These are phyloP conservation scores for Phylloporus rhodoxanthus DNA, from an alignment of 768 basidiomycete species.

Conservation along the genomic window DNA sequence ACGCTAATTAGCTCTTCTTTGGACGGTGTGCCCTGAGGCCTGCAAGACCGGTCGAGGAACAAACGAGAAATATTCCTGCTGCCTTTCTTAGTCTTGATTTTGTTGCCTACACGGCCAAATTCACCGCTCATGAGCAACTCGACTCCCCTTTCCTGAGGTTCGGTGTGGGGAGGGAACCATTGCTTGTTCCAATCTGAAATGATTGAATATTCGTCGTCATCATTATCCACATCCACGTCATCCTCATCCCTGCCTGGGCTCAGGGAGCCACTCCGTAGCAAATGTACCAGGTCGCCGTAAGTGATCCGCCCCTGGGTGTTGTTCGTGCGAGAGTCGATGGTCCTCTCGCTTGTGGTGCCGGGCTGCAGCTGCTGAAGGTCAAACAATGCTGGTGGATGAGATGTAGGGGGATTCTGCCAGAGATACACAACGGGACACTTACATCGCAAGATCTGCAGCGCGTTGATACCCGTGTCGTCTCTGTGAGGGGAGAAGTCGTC, in stretches of 20 bases:
- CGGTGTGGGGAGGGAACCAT: conserved; percentile 40
- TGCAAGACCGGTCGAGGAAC: conserved; percentile 39
- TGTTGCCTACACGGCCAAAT: conserved; percentile 62
- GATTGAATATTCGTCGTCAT: conserved; percentile 26
- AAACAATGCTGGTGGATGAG: conserved; percentile 22
- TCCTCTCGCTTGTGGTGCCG: conserved; percentile 9
- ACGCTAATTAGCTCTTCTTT: conserved; percentile 57
- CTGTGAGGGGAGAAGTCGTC: conserved; percentile 11
- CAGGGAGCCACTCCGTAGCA: conserved; percentile 11
- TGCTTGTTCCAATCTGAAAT: conserved; percentile 23
- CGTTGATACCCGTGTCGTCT: conserved; percentile 1
- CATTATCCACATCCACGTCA: conserved; percentile 35
- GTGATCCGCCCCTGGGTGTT: conserved; percentile 12
- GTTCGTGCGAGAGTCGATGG: not conserved
- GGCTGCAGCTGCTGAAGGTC: conserved; percentile 23
- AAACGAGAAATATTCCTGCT: conserved; percentile 44
- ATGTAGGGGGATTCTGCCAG: conserved; percentile 2
- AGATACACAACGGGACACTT: conserved; percentile 3
- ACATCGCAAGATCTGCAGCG: conserved; percentile 30
- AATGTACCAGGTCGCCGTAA: conserved; percentile 23
- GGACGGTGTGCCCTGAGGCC: conserved; percentile 29
- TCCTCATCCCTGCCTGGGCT: conserved; percentile 36
- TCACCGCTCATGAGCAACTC: conserved; percentile 70
- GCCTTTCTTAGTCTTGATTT: conserved; percentile 39
- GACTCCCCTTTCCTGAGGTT: conserved; percentile 60